A percentile compares a stretch with the other conserved stretches of the same genome.
Evolutionary conservation across 495 filamentous ascomycete genomes (phyloP).

Genomic region (Talaromyces thailandensis): DNA sequence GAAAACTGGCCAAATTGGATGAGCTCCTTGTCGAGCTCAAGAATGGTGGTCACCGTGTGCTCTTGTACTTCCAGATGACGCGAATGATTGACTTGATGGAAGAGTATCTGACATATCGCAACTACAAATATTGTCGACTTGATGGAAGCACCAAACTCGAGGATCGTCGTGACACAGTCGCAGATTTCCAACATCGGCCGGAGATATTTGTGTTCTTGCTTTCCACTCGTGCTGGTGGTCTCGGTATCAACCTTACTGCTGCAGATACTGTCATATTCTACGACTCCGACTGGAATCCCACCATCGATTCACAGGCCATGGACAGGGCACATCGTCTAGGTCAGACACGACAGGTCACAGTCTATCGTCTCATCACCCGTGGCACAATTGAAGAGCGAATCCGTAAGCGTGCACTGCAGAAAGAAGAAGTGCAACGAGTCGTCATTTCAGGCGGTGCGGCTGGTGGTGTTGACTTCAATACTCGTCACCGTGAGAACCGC

Average conservation of each 20-base stretch:
- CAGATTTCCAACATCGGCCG: constrained; percentile 86
- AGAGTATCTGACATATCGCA: constrained; percentile 95
- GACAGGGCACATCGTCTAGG: constrained; percentile 96
- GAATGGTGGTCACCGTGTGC: constrained; percentile 83
- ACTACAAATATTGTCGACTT: constrained; percentile 95
- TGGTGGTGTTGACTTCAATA: constrained; percentile 86
- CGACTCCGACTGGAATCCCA: constrained; percentile 98
- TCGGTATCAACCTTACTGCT: constrained; percentile 93
- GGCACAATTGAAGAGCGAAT: constrained; percentile 98
- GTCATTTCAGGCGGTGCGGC: constrained; percentile 89
- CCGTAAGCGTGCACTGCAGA: constrained; percentile 92
- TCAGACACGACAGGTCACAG: constrained; percentile 91
- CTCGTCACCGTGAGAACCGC: constrained; percentile 76
- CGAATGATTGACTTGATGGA: constrained; percentile 99
- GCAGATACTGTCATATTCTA: constrained; percentile 98
- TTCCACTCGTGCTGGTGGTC: constrained; percentile 90
- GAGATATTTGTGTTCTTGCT: constrained; percentile 96
- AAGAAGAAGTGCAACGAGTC: constrained; percentile 97
- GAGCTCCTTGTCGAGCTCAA: constrained; percentile 80
- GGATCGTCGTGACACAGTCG: constrained; percentile 91
- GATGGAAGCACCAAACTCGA: constrained; percentile 98
- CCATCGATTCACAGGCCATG: constrained; percentile 98
- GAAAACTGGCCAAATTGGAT: constrained; percentile 90
- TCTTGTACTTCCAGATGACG: constrained; percentile 99
- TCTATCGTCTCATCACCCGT: constrained; percentile 94